A percentile compares a stretch with the other conserved stretches of the same genome.
phyloP scores from a whole-genome alignment of 495 filamentous ascomycete genomes.

The Annulohypoxylon moriforme region DNA sequence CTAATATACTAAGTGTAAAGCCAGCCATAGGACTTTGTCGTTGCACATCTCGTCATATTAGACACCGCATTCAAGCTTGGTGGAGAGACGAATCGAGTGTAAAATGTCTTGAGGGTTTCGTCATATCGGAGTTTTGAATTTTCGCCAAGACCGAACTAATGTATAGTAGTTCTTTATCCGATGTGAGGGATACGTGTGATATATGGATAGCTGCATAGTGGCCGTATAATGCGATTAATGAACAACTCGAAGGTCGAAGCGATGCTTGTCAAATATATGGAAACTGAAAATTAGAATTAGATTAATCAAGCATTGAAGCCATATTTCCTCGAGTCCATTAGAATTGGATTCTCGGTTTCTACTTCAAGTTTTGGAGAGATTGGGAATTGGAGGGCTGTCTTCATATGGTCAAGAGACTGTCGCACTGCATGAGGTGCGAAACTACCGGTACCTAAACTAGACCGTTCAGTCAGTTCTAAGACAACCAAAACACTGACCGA shows the following conservation, averaged over 20 bases:
- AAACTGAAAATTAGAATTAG: background rate
- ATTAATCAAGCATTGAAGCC: background rate
- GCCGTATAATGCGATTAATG: background rate
- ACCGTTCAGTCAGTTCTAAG: background rate
- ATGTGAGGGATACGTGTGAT: background rate
- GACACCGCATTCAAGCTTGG: slow-evolving; percentile 8
- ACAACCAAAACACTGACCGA: background rate
- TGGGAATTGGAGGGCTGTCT: background rate
- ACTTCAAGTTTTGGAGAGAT: background rate
- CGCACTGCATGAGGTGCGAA: background rate
- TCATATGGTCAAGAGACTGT: background rate
- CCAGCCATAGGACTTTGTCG: background rate
- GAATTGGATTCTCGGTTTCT: background rate
- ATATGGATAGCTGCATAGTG: slow-evolving; percentile 21
- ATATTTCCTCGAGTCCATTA: background rate
- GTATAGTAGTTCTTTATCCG: slow-evolving; percentile 1
- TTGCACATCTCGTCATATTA: slow-evolving; percentile 3
- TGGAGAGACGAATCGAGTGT: slow-evolving; percentile 4
- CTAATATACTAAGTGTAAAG: background rate
- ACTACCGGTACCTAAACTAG: background rate
- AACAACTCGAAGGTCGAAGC: background rate
- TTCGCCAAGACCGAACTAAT: slow-evolving; percentile 26
- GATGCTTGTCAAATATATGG: background rate
- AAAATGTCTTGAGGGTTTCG: background rate
- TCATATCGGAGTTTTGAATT: slow-evolving; percentile 27